Percentiles rank a stretch among this genome's conserved stretches.
phyloP scores from a whole-genome alignment of 805 yeast genomes.

The Nakazawaea wickerhamii region DNA sequence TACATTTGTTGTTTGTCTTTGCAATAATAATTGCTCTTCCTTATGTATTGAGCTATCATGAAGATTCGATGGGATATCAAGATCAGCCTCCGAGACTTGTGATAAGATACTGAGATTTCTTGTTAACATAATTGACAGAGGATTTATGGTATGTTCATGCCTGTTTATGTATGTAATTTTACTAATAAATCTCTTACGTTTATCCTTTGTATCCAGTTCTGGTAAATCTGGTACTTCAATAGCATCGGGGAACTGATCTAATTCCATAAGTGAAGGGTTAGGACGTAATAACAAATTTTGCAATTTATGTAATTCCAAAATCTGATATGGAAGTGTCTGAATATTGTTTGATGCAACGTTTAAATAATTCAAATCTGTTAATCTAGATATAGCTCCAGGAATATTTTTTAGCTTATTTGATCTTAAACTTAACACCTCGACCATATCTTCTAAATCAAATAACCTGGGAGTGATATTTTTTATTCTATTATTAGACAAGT shows the following conservation, averaged over 20 bases:
- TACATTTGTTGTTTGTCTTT: conserved; percentile 22
- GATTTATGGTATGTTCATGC: conserved; percentile 11
- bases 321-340: conserved; percentile 46
- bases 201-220: not conserved
- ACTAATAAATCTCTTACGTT: conserved; percentile 2
- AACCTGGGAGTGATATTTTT: conserved; percentile 43
- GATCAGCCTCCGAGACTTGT: conserved; percentile 17
- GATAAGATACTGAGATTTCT: conserved; percentile 25
- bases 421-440: conserved; percentile 48
- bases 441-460: conserved; percentile 38
- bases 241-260: conserved; percentile 15
- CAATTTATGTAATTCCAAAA: conserved; percentile 39
- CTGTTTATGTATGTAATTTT: conserved; percentile 8
- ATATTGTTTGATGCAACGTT: conserved; percentile 48
- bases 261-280: conserved; percentile 35
- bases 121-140: conserved; percentile 21
- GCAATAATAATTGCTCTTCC: conserved; percentile 18
- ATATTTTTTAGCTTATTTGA: conserved; percentile 41
- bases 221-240: conserved; percentile 20
- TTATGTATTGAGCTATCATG: conserved; percentile 16
- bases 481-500: conserved; percentile 44
- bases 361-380: conserved; percentile 40
- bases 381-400: conserved; percentile 41
- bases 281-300: conserved; percentile 50
- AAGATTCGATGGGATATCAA: no score